phyloP scores from a whole-genome alignment of 148 eudicot genomes.

The Camellia lanceoleosa region DNA sequence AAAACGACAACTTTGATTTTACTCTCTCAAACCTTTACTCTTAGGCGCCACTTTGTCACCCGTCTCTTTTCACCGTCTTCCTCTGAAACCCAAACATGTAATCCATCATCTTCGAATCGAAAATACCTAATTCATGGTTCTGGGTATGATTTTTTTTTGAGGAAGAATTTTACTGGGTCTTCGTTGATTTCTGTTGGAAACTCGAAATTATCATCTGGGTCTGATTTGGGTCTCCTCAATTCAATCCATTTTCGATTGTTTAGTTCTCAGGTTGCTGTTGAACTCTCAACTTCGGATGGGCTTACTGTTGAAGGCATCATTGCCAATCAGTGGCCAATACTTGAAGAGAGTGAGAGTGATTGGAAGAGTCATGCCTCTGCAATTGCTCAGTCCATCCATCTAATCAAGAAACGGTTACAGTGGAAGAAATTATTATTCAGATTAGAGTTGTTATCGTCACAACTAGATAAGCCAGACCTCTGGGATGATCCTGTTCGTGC shows the following conservation, averaged over 20 bases:
- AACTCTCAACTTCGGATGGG: conserved; percentile 69
- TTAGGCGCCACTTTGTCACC: conserved; percentile 14
- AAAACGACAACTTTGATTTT: conserved; percentile 40
- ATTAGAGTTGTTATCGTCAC: too few species aligned
- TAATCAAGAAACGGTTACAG: too few species aligned
- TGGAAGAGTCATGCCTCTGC: too few species aligned
- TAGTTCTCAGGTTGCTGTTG: conserved; percentile 48
- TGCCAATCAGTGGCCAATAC: conserved; percentile 57
- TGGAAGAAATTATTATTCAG: too few species aligned
- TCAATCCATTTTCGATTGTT: conserved; percentile 34
- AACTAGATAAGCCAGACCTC: too few species aligned
- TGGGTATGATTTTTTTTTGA: neutral
- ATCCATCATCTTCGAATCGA: neutral
- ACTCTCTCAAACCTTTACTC: conserved; percentile 24
- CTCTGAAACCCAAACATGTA: conserved; percentile 19
- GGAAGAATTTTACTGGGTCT: neutral
- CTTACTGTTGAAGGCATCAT: conserved; percentile 74
- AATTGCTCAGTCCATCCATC: too few species aligned
- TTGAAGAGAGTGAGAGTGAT: conserved; percentile 76
- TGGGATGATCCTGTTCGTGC: too few species aligned
- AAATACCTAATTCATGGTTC: neutral
- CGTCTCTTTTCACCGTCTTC: conserved; percentile 19
- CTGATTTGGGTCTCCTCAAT: neutral
- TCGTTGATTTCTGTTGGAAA: neutral
- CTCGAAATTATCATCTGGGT: conserved; percentile 28